Evolutionary conservation across 805 yeast genomes (phyloP).

Genomic region (Candida chauliodis): DNA sequence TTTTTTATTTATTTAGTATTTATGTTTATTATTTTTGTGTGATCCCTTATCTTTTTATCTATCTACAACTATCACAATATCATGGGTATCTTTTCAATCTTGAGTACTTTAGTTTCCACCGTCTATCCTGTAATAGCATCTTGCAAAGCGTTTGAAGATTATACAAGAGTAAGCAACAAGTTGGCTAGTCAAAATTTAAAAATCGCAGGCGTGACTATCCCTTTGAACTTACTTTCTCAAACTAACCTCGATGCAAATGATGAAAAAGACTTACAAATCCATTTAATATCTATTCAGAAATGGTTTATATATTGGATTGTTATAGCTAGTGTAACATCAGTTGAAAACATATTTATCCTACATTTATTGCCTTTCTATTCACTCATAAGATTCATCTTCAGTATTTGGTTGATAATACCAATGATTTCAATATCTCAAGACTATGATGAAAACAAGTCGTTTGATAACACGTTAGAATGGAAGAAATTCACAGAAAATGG

Average conservation of each 20-base stretch:
- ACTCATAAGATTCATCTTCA: conserved; percentile 43
- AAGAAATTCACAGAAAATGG: conserved; percentile 25
- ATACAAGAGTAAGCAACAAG: conserved; percentile 27
- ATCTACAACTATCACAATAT: not conserved
- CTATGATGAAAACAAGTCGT: conserved; percentile 8
- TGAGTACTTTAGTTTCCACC: conserved; percentile 37
- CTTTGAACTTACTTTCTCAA: conserved; percentile 15
- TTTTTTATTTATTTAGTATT: not conserved
- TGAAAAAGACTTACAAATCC: conserved; percentile 18
- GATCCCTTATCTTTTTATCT: conserved; percentile 5
- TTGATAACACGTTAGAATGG: conserved; percentile 25
- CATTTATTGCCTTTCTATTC: conserved; percentile 54
- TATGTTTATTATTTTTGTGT: not conserved
- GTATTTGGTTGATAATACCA: conserved; percentile 61
- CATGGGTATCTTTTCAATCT: conserved; percentile 17
- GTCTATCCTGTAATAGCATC: conserved; percentile 61
- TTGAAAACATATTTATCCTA: conserved; percentile 42
- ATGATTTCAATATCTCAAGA: conserved; percentile 17
- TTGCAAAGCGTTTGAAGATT: conserved; percentile 49
- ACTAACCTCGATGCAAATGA: conserved; percentile 13
- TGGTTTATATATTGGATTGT: conserved; percentile 64
- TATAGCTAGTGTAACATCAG: conserved; percentile 39
- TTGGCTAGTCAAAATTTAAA: conserved; percentile 28
- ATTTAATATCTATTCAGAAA: conserved; percentile 31
- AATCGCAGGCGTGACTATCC: conserved; percentile 37